A percentile compares a stretch with the other conserved stretches of the same genome.
Evolutionary conservation across 2,329 filamentous ascomycete species (phyloP).

Genomic region (Neurospora sp.): DNA sequence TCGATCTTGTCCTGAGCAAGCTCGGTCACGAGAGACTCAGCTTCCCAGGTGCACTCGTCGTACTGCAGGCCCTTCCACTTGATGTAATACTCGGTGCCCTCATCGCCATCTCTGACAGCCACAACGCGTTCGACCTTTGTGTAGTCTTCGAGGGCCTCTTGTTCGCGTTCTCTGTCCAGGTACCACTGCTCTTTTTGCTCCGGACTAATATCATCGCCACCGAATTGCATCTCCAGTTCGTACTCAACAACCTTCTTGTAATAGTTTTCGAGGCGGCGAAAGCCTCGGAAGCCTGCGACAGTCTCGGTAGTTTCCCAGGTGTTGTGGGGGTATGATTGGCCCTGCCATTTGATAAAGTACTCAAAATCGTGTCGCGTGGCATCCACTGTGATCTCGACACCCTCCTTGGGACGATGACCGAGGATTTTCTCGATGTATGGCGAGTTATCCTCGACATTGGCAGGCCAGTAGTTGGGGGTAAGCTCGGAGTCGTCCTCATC

Average conservation of each 20-base stretch:
- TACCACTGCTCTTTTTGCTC: constrained; percentile 91
- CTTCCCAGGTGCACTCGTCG: constrained; percentile 92
- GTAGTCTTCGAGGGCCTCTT: constrained; percentile 81
- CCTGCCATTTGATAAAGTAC: constrained; percentile 93
- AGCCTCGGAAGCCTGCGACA: constrained; percentile 69
- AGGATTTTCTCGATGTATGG: constrained; percentile 88
- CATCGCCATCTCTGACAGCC: constrained; percentile 68
- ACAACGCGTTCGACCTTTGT: constrained; percentile 92
- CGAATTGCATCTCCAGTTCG: constrained; percentile 68
- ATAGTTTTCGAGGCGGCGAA: constrained; percentile 90
- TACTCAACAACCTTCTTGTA: constrained; percentile 73
- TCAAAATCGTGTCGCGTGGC: constrained; percentile 68
- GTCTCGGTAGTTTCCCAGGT: constrained; percentile 81
- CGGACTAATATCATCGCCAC: constrained; percentile 63
- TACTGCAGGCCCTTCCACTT: constrained; percentile 97
- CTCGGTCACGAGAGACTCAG: constrained; percentile 60
- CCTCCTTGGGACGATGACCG: constrained; percentile 72
- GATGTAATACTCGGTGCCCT: constrained; percentile 75
- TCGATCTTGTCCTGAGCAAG: constrained; percentile 86
- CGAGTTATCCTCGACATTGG: constrained; percentile 63
- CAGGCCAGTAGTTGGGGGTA: constrained; percentile 61
- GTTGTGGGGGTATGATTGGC: constrained; percentile 87
- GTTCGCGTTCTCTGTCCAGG: constrained; percentile 84
- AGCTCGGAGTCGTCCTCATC: constrained; percentile 51
- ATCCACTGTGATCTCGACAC: constrained; percentile 48